Conservation (phyloP, 2,329 filamentous ascomycete species). For the Aspergillus puulaauensis region DNA sequence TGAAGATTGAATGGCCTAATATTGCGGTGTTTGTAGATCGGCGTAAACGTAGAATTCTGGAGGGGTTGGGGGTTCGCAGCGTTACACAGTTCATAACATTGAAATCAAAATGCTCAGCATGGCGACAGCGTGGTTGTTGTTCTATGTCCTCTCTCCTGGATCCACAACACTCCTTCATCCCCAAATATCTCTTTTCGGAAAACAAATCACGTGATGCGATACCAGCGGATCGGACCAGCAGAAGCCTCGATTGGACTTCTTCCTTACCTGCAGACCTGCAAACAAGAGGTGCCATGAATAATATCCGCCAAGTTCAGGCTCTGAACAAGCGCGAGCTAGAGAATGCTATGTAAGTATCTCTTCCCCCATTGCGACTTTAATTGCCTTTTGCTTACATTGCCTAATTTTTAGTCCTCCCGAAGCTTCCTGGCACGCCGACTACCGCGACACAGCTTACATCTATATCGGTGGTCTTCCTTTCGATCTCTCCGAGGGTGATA, state of each 20-base stretch:
- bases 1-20: neutral
- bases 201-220: slow-evolving; percentile 6
- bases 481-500: slow-evolving; percentile 90
- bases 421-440: slow-evolving; percentile 96
- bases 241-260: neutral
- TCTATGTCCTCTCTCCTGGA: slow-evolving; percentile 6
- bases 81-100: slow-evolving; percentile 1
- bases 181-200: slow-evolving; percentile 9
- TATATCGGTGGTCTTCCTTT: slow-evolving; percentile 94
- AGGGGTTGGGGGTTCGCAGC: neutral
- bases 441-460: slow-evolving; percentile 93
- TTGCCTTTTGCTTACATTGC: slow-evolving; percentile 2
- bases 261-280: neutral
- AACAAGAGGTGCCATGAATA: slow-evolving; percentile 69
- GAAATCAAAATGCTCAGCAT: neutral
- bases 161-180: slow-evolving; percentile 7
- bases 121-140: neutral
- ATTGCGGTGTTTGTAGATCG: neutral
- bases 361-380: neutral
- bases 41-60: neutral
- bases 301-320: slow-evolving; percentile 85
- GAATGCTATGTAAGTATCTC: slow-evolving; percentile 69
- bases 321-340: slow-evolving; percentile 95
- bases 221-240: neutral
- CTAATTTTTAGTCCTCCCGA: slow-evolving; percentile 65